Conservation (phyloP, 306 rosid genomes). For the Lablab purpureus region DNA sequence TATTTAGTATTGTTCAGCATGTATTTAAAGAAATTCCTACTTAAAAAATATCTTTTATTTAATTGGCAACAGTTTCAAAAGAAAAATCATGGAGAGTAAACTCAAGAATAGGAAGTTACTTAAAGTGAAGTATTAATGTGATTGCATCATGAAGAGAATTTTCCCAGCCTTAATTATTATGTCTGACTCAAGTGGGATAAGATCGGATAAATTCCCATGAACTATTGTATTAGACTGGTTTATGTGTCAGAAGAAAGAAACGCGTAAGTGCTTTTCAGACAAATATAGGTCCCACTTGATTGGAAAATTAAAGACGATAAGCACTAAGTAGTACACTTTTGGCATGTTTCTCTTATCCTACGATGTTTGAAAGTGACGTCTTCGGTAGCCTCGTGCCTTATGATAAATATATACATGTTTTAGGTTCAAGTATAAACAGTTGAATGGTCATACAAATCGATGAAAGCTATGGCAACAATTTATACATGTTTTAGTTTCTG, state of each 20-base stretch:
- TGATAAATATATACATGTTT: no score
- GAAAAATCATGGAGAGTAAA: neutral
- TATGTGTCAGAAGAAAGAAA: neutral
- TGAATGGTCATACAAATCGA: no score
- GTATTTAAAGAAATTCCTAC: neutral
- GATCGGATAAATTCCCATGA: neutral
- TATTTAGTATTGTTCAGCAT: neutral
- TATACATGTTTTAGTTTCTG: no score
- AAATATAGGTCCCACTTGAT: neutral
- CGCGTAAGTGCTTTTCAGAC: neutral
- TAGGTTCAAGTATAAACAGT: no score
- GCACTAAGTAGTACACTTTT: neutral
- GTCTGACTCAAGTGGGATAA: no score
- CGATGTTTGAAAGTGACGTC: no score
- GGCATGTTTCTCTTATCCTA: neutral
- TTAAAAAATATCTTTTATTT: neutral
- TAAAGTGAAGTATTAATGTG: neutral
- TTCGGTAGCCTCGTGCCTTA: no score
- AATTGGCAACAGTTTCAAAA: neutral
- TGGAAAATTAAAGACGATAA: neutral
- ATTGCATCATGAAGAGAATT: neutral
- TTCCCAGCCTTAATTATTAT: no score
- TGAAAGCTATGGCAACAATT: no score
- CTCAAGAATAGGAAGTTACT: neutral
- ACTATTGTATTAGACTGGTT: neutral